These are phyloP conservation scores for Epicoccum nigrum DNA, from an alignment of 2,329 filamentous ascomycete genomes.

Conservation along the genomic window DNA sequence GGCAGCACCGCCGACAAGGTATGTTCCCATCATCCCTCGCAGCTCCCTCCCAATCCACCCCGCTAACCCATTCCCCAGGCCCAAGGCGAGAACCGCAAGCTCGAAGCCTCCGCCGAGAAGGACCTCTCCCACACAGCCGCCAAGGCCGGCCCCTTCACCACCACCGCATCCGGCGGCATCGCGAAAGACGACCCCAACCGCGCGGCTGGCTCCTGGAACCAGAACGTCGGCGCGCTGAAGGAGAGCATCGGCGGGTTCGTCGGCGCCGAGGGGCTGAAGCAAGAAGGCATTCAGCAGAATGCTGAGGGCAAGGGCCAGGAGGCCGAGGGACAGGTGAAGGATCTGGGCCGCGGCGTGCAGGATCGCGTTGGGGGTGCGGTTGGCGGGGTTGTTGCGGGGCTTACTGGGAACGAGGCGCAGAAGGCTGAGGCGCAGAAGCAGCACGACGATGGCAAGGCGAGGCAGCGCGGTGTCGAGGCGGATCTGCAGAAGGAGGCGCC, in stretches of 20 bases:
- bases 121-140: conserved; percentile 75
- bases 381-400: conserved; percentile 71
- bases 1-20: conserved; percentile 73
- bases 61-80: conserved; percentile 49
- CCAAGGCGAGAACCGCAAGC: conserved; percentile 69
- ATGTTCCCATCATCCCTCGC: conserved; percentile 19
- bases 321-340: conserved; percentile 79
- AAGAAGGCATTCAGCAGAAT: conserved; percentile 78
- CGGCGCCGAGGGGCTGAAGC: conserved; percentile 77
- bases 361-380: conserved; percentile 69
- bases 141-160: conserved; percentile 74
- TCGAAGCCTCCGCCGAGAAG: conserved; percentile 69
- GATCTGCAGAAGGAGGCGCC: conserved; percentile 75
- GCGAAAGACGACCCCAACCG: conserved; percentile 76
- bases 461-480: conserved; percentile 80
- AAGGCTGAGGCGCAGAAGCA: conserved; percentile 69
- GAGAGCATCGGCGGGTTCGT: conserved; percentile 77
- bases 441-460: conserved; percentile 83
- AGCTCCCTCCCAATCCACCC: background rate
- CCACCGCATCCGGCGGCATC: conserved; percentile 72
- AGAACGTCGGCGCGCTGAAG: conserved; percentile 86
- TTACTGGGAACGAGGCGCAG: conserved; percentile 72
- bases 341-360: conserved; percentile 68
- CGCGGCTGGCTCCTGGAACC: conserved; percentile 77
- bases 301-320: conserved; percentile 79